phyloP scores from a whole-genome alignment of 352 stramenopile species.

The Phytophthora hibernalis region DNA sequence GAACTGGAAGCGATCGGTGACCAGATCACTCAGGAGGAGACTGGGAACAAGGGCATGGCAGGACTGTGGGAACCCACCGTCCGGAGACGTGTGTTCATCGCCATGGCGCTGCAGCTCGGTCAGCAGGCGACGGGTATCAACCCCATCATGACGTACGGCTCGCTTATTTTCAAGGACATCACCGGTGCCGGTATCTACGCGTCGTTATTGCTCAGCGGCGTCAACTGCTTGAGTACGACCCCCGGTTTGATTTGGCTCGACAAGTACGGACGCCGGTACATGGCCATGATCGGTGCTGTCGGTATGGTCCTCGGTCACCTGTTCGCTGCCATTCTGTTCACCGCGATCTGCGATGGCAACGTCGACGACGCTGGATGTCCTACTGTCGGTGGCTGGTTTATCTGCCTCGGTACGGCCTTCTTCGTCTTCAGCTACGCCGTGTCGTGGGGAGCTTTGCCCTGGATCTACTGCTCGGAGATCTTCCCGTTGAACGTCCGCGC shows the following conservation, averaged over 20 bases:
- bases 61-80: slow-evolving; percentile 42
- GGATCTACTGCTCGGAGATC: slow-evolving; percentile 68
- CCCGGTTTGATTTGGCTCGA: slow-evolving; percentile 45
- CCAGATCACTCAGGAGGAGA: slow-evolving; percentile 42
- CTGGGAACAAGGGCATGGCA: slow-evolving; percentile 28
- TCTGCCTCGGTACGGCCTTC: slow-evolving; percentile 44
- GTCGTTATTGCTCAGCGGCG: slow-evolving; percentile 32
- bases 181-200: slow-evolving; percentile 37
- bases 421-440: slow-evolving; percentile 48
- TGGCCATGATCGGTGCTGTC: slow-evolving; percentile 45
- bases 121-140: slow-evolving; percentile 52
- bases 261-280: slow-evolving; percentile 42
- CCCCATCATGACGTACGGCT: slow-evolving; percentile 45
- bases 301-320: slow-evolving; percentile 53
- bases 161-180: slow-evolving; percentile 45
- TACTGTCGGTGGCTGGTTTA: slow-evolving; percentile 45
- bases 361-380: slow-evolving; percentile 37
- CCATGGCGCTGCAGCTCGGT: slow-evolving; percentile 39
- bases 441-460: slow-evolving; percentile 42
- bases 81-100: slow-evolving; percentile 34
- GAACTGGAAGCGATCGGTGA: slow-evolving; percentile 50
- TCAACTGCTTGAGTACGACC: slow-evolving; percentile 40
- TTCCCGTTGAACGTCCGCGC: slow-evolving; percentile 64
- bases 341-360: slow-evolving; percentile 33
- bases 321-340: slow-evolving; percentile 46